A percentile compares a stretch with the other conserved stretches of the same genome.
phyloP scores from a whole-genome alignment of 108 stramenopile genomes.

The Pseudonitzschia multistriata region DNA sequence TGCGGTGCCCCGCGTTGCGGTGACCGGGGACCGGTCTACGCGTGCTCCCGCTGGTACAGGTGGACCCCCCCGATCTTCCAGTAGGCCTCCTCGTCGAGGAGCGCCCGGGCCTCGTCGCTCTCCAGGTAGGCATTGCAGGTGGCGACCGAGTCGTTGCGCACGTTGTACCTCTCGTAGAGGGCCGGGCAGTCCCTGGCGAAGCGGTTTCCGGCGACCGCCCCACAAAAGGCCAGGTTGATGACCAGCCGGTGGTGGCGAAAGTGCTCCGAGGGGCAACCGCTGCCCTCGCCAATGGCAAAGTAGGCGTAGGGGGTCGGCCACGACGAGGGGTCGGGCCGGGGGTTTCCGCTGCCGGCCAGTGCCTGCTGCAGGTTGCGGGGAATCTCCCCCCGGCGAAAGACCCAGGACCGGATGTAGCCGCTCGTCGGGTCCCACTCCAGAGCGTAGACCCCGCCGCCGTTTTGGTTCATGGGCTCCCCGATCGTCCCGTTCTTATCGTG shows the following conservation, averaged over 20 bases:
- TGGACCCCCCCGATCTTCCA: conserved; percentile 87
- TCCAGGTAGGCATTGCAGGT: conserved; percentile 77
- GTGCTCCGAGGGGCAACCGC: conserved; percentile 74
- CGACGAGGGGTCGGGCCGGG: conserved; percentile 51
- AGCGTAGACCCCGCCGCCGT: conserved; percentile 79
- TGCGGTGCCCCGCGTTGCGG: no score
- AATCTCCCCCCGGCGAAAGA: conserved; percentile 54
- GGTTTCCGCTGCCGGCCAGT: conserved; percentile 25
- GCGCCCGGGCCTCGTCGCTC: conserved; percentile 54
- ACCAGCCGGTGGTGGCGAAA: conserved; percentile 82
- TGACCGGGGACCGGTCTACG: no score
- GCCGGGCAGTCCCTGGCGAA: conserved; percentile 74
- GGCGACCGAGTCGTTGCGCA: conserved; percentile 41
- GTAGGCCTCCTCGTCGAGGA: conserved; percentile 50
- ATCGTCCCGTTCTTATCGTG: conserved; percentile 59
- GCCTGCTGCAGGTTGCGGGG: conserved; percentile 34
- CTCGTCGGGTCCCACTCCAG: conserved; percentile 84
- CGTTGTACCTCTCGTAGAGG: conserved; percentile 34
- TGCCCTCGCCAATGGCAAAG: conserved; percentile 74
- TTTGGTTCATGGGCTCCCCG: conserved; percentile 70
- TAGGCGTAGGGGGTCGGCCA: conserved; percentile 86
- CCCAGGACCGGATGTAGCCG: conserved; percentile 79
- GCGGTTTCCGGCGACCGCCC: conserved; percentile 80
- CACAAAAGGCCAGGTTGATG: conserved; percentile 86
- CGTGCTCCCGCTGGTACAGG: conserved; percentile 63